These are phyloP conservation scores for Liriodendron chinense DNA, from an alignment of 164 flowering plant genomes.

Conservation along the genomic window DNA sequence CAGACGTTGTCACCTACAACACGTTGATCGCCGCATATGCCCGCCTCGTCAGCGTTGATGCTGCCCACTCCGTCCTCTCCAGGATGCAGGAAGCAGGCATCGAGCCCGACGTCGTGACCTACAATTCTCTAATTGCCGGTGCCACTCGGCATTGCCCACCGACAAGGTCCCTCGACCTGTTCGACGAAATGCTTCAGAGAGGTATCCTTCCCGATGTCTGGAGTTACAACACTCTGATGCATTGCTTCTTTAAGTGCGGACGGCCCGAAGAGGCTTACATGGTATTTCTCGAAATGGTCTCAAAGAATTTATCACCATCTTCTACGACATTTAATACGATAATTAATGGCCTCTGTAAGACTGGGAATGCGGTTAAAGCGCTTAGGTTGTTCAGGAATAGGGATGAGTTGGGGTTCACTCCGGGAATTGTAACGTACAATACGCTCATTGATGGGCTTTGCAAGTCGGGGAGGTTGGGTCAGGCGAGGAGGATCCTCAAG, in stretches of 20 bases:
- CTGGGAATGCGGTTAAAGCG: constrained; percentile 53
- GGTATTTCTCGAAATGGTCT: constrained; percentile 44
- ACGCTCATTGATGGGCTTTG: constrained; percentile 79
- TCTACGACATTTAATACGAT: constrained; percentile 56
- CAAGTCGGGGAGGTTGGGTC: constrained; percentile 40
- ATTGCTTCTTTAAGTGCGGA: constrained; percentile 63
- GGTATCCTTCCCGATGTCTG: constrained; percentile 70
- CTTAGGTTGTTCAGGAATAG: constrained; percentile 59
- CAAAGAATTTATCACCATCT: constrained; percentile 28
- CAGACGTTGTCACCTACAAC: constrained; percentile 81
- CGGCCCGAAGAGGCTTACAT: constrained; percentile 59
- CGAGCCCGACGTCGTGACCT: constrained; percentile 65
- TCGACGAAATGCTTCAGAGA: constrained; percentile 63
- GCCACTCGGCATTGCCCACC: constrained; percentile 40
- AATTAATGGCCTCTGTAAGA: constrained; percentile 75
- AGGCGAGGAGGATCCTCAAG: constrained; percentile 45
- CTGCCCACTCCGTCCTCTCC: constrained; percentile 53
- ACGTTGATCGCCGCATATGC: constrained; percentile 67
- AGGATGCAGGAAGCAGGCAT: constrained; percentile 77
- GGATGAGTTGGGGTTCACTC: constrained; percentile 49
- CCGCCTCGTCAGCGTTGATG: constrained; percentile 50
- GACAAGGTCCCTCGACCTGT: constrained; percentile 38
- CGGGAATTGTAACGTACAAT: constrained; percentile 62
- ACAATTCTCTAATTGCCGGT: constrained; percentile 73
- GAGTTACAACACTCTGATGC: constrained; percentile 79